These are phyloP conservation scores for Hanseniaspora clermontiae DNA, from an alignment of 805 yeast genomes.

Conservation along the genomic window DNA sequence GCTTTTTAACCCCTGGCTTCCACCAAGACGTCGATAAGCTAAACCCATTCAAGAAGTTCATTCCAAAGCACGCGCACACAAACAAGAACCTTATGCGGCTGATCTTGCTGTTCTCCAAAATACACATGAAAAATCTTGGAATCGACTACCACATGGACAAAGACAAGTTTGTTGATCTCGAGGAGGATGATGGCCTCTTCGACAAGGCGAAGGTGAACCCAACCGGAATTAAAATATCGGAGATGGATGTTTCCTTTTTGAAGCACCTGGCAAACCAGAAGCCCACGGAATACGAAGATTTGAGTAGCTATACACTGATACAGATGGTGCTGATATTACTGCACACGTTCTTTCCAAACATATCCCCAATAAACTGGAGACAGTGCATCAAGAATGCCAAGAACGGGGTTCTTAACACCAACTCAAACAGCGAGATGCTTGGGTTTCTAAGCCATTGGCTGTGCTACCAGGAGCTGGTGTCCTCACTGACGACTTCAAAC, in stretches of 20 bases:
- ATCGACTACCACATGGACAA: neutral
- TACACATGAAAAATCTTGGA: slow-evolving; percentile 1
- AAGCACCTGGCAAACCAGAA: neutral
- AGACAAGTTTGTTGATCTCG: neutral
- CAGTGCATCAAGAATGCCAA: slow-evolving; percentile 8
- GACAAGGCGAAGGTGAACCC: neutral
- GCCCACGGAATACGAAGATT: neutral
- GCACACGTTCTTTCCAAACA: slow-evolving; percentile 8
- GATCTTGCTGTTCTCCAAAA: slow-evolving; percentile 5
- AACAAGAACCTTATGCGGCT: slow-evolving; percentile 7
- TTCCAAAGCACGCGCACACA: slow-evolving; percentile 1
- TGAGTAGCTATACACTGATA: slow-evolving; percentile 2
- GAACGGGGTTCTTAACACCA: neutral
- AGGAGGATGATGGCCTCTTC: neutral
- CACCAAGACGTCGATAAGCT: neutral
- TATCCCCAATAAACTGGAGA: slow-evolving; percentile 4
- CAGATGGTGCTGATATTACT: slow-evolving; percentile 10
- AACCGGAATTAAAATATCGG: neutral
- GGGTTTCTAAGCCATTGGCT: slow-evolving; percentile 7
- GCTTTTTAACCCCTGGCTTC: slow-evolving; percentile 10
- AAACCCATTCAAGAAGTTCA: slow-evolving; percentile 5
- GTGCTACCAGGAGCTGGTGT: slow-evolving; percentile 22
- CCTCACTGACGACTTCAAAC: slow-evolving; percentile 9
- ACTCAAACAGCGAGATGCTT: slow-evolving; percentile 1
- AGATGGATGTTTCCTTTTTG: neutral